Evolutionary conservation across 2,329 filamentous ascomycete species (phyloP).

Genomic region (Trichoderma sp.): DNA sequence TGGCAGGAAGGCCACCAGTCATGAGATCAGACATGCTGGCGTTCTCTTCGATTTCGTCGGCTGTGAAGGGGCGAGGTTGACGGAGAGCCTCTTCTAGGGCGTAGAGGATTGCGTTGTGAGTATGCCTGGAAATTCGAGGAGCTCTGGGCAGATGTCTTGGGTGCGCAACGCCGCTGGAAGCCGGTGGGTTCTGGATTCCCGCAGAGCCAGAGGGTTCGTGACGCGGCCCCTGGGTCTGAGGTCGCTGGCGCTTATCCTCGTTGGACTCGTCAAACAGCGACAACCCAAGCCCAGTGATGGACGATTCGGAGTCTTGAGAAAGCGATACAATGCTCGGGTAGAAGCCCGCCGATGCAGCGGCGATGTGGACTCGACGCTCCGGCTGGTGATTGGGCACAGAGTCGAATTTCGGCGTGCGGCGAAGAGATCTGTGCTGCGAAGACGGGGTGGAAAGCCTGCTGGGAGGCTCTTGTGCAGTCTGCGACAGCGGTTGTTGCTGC

Average conservation of each 20-base stretch:
- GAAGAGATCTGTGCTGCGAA: conserved; percentile 46
- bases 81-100: conserved; percentile 87
- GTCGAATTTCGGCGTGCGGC: conserved; percentile 51
- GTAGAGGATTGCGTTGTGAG: conserved; percentile 86
- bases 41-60: conserved; percentile 82
- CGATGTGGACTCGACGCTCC: conserved; percentile 41
- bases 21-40: conserved; percentile 84
- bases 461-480: conserved; percentile 35
- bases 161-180: conserved; percentile 27
- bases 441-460: conserved; percentile 45
- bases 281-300: conserved; percentile 41
- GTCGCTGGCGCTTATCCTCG: conserved; percentile 32
- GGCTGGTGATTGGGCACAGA: conserved; percentile 43
- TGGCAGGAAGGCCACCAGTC: conserved; percentile 53
- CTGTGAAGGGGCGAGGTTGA: conserved; percentile 76
- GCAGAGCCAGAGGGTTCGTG: conserved; percentile 27
- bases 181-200: conserved; percentile 25
- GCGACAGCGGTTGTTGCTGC: conserved; percentile 33
- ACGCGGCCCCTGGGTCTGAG: conserved; percentile 44
- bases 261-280: conserved; percentile 29
- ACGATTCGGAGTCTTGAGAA: conserved; percentile 20
- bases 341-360: conserved; percentile 48
- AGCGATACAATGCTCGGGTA: conserved; percentile 37
- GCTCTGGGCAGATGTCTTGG: conserved; percentile 38
- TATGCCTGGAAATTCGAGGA: conserved; percentile 73